phyloP scores from a whole-genome alignment of 2,329 filamentous ascomycete genomes.

The Aspergillus intermedius region DNA sequence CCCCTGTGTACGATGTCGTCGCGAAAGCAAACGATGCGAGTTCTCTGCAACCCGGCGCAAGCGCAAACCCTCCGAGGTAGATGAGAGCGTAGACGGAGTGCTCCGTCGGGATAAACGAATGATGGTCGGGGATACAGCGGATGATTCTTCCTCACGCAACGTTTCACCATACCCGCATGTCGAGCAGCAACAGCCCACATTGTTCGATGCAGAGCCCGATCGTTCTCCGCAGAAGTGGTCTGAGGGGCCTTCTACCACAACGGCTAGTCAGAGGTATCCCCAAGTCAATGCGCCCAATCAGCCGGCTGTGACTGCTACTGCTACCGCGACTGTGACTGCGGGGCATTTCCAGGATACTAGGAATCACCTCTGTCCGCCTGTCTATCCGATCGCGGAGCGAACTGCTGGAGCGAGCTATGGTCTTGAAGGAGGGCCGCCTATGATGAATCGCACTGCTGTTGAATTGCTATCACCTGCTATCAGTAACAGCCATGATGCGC shows the following conservation, averaged over 20 bases:
- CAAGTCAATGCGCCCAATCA: constrained; percentile 8
- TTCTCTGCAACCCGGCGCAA: constrained; percentile 93
- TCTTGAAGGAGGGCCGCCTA: constrained; percentile 50
- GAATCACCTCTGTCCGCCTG: constrained; percentile 16
- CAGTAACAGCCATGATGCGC: constrained; percentile 85
- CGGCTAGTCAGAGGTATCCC: constrained; percentile 13
- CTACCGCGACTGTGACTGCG: constrained; percentile 17
- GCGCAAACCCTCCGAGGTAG: constrained; percentile 60
- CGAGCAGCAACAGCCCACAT: constrained; percentile 17
- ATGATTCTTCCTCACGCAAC: constrained; percentile 19
- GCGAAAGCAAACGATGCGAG: constrained; percentile 94
- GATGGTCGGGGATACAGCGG: constrained; percentile 43
- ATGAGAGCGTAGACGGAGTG: constrained; percentile 37
- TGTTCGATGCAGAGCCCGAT: constrained; percentile 18
- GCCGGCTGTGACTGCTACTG: neutral
- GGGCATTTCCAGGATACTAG: constrained; percentile 23
- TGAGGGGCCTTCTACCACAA: constrained; percentile 14
- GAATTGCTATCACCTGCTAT: constrained; percentile 61
- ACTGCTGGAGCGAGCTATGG: constrained; percentile 18
- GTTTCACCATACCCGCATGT: constrained; percentile 16
- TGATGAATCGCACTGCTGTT: constrained; percentile 55
- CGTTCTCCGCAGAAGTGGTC: constrained; percentile 25
- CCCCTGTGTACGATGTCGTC: constrained; percentile 85
- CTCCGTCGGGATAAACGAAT: constrained; percentile 45
- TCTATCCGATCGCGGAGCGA: constrained; percentile 21